Base-by-base conservation (phyloP, 1,284 basidiomycete genomes). In the Peniophora sp. region DNA sequence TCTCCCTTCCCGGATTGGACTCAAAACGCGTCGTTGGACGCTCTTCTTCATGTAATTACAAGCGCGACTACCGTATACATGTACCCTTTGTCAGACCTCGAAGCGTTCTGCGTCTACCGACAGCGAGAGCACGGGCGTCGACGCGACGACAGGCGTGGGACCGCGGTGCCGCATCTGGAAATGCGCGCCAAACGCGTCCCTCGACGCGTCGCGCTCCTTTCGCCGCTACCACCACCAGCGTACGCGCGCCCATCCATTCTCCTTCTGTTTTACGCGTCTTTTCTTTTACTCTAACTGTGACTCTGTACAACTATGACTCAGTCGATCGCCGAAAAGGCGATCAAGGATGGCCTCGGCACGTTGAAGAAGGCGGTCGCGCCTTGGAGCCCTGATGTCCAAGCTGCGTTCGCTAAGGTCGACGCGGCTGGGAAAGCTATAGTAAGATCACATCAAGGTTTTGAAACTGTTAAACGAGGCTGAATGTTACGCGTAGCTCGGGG, bases 281-380 rank as follows among this genome's bases (percentile, higher is more conserved):
- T 24, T 45, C 12, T 14, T 20, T 20, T 9, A 23, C 23, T 48
- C 48, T 52, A 51, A 35, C 12, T 14, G 11, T 20, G 14, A 23
- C 23, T 48, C 48, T 52, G 49, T 50, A 48, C 51, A 48, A 34
- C 20, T n/a, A 39, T 53, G 45, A 25, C 50, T 27, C 50, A 48
- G 49, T 49, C 55, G 5, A 43, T 45, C 32, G 34, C 47, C 19
- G 38, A 41, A 41, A 41, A 32, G 27, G 45, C 47, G 5, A 50
- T 56, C 9, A 51, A 23, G 43, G 56, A 56, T 32, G 47, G 51
- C 0, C 39, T 52, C 1, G 20, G 41, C 3, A 47, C 52, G 24
- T 49, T 56, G 23, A 56, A 54, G 47, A 54, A 54, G 20, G 52
- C 50, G 27, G 49, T 51, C 16, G 55, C 44, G 22, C 55, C 56